A percentile compares a stretch with the other conserved stretches of the same genome.
Evolutionary conservation across 2,329 filamentous ascomycete species (phyloP).

Genomic region (Microcyclosporella mali): DNA sequence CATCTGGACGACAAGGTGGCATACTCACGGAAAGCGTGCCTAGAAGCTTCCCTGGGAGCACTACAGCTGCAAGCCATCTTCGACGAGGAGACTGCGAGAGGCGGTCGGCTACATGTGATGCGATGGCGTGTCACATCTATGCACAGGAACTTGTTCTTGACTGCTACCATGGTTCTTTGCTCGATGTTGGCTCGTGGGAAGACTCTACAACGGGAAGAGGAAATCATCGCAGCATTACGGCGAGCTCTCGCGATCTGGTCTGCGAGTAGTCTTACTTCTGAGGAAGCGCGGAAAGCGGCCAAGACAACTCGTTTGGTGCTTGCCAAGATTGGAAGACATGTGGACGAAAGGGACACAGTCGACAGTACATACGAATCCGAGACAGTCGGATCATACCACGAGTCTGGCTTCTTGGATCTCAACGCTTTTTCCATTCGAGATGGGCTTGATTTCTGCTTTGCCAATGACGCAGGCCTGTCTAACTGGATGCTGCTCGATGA

Average conservation of each 20-base stretch:
- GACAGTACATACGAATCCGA: too few relatives aligned
- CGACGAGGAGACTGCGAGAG: background rate
- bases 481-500: too few relatives aligned
- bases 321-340: background rate
- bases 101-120: background rate
- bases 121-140: constrained; percentile 4
- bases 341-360: too few relatives aligned
- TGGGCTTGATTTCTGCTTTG: too few relatives aligned
- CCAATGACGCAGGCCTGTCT: too few relatives aligned
- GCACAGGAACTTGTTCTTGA: constrained; percentile 1
- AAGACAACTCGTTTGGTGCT: background rate
- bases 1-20: background rate
- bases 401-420: too few relatives aligned
- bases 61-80: background rate
- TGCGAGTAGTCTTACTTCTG: background rate
- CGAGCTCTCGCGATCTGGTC: background rate
- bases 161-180: constrained; percentile 6
- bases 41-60: background rate
- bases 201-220: background rate
- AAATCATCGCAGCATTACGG: background rate
- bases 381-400: too few relatives aligned
- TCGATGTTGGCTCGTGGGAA: background rate
- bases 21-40: background rate
- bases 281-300: background rate
- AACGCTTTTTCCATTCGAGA: too few relatives aligned